Conservation (phyloP, 306 rosid genomes). For the Lathyrus tuberosus region DNA sequence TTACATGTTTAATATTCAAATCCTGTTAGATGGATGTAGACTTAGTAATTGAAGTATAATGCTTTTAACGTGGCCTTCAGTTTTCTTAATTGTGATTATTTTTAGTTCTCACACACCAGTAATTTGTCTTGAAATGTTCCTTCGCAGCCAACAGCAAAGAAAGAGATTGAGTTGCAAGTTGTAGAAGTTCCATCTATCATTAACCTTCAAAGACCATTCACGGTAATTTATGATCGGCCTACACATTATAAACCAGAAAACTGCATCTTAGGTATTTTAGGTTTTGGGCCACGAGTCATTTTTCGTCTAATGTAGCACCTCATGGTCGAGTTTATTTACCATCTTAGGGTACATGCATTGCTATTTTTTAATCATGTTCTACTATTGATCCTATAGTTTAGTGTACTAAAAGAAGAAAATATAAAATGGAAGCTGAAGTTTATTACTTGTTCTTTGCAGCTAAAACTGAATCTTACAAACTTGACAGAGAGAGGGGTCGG, state of each 20-base stretch:
- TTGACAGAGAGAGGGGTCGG: conserved; percentile 81
- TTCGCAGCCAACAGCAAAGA: conserved; percentile 79
- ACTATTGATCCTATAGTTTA: conserved; percentile 15
- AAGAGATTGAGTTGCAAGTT: conserved; percentile 83
- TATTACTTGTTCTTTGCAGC: conserved; percentile 58
- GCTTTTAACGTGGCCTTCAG: conserved; percentile 1
- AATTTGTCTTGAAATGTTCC: conserved; percentile 40
- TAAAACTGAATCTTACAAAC: conserved; percentile 68
- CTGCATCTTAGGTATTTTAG: conserved; percentile 33
- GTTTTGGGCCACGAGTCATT: conserved; percentile 12
- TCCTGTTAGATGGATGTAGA: conserved; percentile 10
- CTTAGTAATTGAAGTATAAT: conserved; percentile 14
- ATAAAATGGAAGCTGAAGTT: conserved; percentile 41
- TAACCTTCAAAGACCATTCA: conserved; percentile 78
- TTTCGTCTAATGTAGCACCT: conserved; percentile 30
- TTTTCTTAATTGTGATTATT: conserved; percentile 28
- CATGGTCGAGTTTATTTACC: conserved; percentile 31
- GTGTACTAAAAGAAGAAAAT: conserved; percentile 10
- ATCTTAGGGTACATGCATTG: conserved; percentile 26
- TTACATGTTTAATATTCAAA: conserved; percentile 11
- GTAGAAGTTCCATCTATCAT: conserved; percentile 70
- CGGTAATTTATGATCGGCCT: conserved; percentile 51
- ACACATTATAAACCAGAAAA: conserved; percentile 30
- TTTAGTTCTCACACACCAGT: conserved; percentile 27
- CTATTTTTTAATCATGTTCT: conserved; percentile 31